Evolutionary conservation across 805 yeast species (phyloP), one percentile per base, ranked within the genome.

Genomic region (Candida pini): DNA sequence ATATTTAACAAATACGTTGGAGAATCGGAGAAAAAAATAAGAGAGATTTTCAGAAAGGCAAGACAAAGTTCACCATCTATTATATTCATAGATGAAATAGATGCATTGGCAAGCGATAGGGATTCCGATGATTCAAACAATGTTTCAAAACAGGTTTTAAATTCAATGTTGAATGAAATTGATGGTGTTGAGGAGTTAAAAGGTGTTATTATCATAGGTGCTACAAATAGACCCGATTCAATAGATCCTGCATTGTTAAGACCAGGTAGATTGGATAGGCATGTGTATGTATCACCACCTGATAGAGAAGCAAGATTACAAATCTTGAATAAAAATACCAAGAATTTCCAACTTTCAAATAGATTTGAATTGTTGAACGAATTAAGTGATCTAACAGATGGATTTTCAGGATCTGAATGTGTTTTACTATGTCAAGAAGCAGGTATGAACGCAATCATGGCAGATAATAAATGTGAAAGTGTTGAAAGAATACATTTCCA

Each of bases 361-460:
- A 73, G 73, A 3, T 71, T 71, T 16, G 20, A 22, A 1, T 33
- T 55, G 13, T 55, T 85, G 17, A 63, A 63, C 1, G 60, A 55
- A 8, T 60, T 86, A 9, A 88, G 95, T 0, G 57, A 48, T 2
- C 49, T 62, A 5, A 84, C 96, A 0, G 90, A 82, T 0, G 97
- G 98, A 1, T 88, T 95, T 51, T 88, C 97, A 0, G 99, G 99
- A 24, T 96, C 97, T 0, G 98, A 92, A 58, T 85, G 92, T 25
- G 95, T 89, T 0, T 68, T 88, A 15, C 57, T 90, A 15, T 86
- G 96, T 49, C 97, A 89, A 56, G 97, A 90, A 58, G 96, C 97
- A 0, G 98, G 98, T 2, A 62, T 92, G 9, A 76, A 83, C n/a
- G 96, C 97, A 0, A 78, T 92, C 38, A 87, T 86, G 81, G 96